Evolutionary conservation across 2,329 filamentous ascomycete species (phyloP), one percentile per base, ranked within the genome.

Genomic region (Zopfia rhizophila): DNA sequence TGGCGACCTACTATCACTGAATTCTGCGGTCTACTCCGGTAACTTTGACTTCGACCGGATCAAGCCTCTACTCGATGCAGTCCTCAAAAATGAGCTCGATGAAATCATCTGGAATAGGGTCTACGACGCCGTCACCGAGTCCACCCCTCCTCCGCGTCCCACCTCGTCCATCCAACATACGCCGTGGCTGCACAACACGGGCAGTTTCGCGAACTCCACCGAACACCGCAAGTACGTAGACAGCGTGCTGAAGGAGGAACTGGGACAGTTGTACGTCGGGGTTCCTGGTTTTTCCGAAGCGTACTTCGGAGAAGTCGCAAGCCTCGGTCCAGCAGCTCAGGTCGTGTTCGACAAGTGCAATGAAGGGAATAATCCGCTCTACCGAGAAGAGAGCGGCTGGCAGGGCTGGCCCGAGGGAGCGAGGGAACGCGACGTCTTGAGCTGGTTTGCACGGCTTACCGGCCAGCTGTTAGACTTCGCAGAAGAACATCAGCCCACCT

Each of bases 101-200:
- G 30, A 53, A 24, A 22, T 53, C n/a, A 57, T 67, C 33, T 66
- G 52, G 59, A 39, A 55, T 23, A 46, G 32, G 16, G 68, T 72
- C 43, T 71, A 75, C 51, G 41, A 52, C 25, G 65, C 68, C 38
- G 61, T 73, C 38, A 65, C 30, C 23, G 47, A 59, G 48, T 41
- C 42, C 7, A 47, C 58, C 5, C 60, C 56, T 13, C 47, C 60
- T 35, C 57, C 56, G 16, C 51, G 21, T 28, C 55, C 13, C 43
- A 37, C 31, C n/a, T 21, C 44, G 4, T 48, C 44, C 3, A 39
- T 40, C 13, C 28, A 38, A 19, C 35, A 39, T 25, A 46, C 43
- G 23, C 43, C 35, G 27, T 46, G 35, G 35, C 17, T 21, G 29
- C 35, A 27, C 21, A 46, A 32, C 16, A 39, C 35, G 21, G 28